phyloP scores from a whole-genome alignment of 192 early-diverging fungal genomes.

The Podila horticola region DNA sequence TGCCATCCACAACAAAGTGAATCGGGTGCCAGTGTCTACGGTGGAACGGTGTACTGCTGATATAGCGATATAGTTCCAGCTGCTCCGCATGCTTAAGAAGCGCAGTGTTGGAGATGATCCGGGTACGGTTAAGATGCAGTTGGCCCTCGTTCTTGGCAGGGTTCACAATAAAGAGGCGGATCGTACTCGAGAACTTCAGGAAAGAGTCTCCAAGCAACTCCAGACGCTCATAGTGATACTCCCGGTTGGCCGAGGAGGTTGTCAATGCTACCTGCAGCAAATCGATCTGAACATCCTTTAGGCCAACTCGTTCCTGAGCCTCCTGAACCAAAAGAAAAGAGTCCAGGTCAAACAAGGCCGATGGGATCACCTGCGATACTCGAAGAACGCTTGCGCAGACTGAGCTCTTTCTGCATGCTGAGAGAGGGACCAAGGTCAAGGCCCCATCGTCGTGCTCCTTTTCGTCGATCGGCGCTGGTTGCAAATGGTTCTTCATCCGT shows the following conservation, averaged over 20 bases:
- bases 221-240: constrained; percentile 86
- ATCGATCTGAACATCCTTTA: constrained; percentile 49
- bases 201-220: constrained; percentile 93
- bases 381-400: constrained; percentile 56
- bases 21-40: constrained; percentile 65
- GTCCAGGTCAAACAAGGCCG: constrained; percentile 70
- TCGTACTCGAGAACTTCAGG: constrained; percentile 79
- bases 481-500: constrained; percentile 59
- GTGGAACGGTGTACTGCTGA: constrained; percentile 73
- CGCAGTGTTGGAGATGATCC: constrained; percentile 79
- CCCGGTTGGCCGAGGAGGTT: constrained; percentile 71
- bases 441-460: constrained; percentile 30
- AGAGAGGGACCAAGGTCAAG: constrained; percentile 27
- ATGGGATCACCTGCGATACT: constrained; percentile 64
- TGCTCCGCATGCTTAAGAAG: constrained; percentile 68
- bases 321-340: constrained; percentile 62
- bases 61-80: constrained; percentile 65
- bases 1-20: constrained; percentile 51
- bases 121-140: constrained; percentile 75
- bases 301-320: constrained; percentile 50
- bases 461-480: constrained; percentile 28
- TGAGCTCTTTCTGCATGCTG: constrained; percentile 40
- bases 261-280: constrained; percentile 77
- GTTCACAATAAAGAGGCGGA: constrained; percentile 80
- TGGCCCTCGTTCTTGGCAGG: constrained; percentile 84